Evolutionary conservation across 345 rosid genomes (phyloP), one percentile per base, ranked within the genome.

Genomic region (Passiflora organensis): DNA sequence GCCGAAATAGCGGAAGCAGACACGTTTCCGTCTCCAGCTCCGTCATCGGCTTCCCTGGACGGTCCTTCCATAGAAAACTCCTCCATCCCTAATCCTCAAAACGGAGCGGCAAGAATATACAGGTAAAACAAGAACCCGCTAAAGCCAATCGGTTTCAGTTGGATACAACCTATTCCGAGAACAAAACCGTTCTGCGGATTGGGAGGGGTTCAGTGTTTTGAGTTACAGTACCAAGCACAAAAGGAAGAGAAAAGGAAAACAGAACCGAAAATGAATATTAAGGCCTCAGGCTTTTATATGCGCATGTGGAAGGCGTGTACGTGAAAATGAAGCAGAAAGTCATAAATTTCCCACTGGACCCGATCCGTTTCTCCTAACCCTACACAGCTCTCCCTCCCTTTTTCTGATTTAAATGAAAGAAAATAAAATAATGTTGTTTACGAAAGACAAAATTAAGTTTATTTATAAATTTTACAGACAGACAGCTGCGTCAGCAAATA

Each of bases 281-380:
- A n/a, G n/a, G 22, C 19, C 16, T 43, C 1, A 11, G 21, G 8
- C 8, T 42, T 42, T 18, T 6, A 6, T 43, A 43, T 9, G n/a
- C n/a, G n/a, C 19, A 18, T 43, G 10, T 19, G 8, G 14, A n/a
- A 10, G 22, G n/a, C n/a, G 14, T 43, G 22, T 43, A 23, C 53
- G 5, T 32, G 42, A 4, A 43, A 0, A 4, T 13, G 0, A 38
- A 20, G 61, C 44, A 58, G 36, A 15, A 16, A 28, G 43, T 18
- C 50, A 6, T 60, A 59, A 47, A 34, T 16, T 46, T 53, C 60
- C 60, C 55, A 53, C 45, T 6, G 13, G 59, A 46, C 24, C 70
- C 64, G 64, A 58, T 64, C 64, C 70, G 59, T 13, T 22, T 4
- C n/a, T 25, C n/a, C 42, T 52, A 66, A 66, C 59, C 65, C 65